Evolutionary conservation across 331 rosid species (phyloP), one percentile per base, ranked within the genome.

Genomic region (Rhamnella rubrinervis): DNA sequence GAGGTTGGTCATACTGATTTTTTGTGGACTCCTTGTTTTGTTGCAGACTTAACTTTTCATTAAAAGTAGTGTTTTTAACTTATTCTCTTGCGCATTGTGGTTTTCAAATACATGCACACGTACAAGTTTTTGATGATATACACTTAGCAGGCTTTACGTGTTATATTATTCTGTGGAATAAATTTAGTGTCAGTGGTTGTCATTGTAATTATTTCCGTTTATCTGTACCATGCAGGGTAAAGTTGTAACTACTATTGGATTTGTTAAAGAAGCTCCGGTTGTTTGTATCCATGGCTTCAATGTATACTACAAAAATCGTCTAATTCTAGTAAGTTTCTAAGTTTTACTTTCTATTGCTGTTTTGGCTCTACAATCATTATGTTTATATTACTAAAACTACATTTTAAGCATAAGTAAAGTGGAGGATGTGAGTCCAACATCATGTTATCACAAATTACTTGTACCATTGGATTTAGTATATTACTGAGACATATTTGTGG

Each of bases 251-350:
- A 89, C 95, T 40, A 85, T 93, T 71, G 98, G 98, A 61, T 93
- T 88, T 85, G 78, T 86, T 55, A 90, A 86, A 63, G 98, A 93
- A 71, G 98, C 97, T 80, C 98, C 98, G 14, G 51, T 21, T 16
- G 80, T 86, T 66, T 53, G 53, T 65, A 46, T 82, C 62, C 98
- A 88, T 20, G 97, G 98, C 71, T 93, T 93, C 87, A 90, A 85
- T 71, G 66, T 93, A 58, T 90, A 93, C 87, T 92, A 93, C 83
- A 93, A 88, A 80, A 93, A 88, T 73, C 92, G 97, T 67, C 71
- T 93, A 71, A 93, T 93, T 71, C 63, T 85, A 88, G 98, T 90
- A 77, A 82, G 77, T 47, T 49, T 47, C 55, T 70, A 66, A 13
- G 64, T 49, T 37, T 58, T 31, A 75, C 55, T 50, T 60, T 38